A percentile compares a stretch with the other conserved stretches of the same genome.
phyloP scores from a whole-genome alignment of 352 stramenopile species.

The Chrysophaeum taylorii region DNA sequence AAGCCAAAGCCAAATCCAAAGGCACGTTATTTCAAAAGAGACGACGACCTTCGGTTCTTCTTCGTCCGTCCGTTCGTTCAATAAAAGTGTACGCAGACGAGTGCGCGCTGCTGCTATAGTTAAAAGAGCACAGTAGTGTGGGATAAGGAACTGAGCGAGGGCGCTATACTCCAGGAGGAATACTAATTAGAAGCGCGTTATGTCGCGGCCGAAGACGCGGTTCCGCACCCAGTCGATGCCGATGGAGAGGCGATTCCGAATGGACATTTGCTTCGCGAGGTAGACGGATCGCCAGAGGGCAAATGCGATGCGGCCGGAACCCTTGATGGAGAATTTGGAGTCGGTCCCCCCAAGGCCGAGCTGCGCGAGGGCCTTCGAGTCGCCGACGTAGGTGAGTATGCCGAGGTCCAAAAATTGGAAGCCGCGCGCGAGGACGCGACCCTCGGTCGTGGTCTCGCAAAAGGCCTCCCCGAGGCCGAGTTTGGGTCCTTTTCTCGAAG shows the following conservation, averaged over 20 bases:
- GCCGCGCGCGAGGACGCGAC: constrained; percentile 47
- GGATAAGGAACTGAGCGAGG: too few species aligned
- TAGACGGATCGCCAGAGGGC: constrained; percentile 39
- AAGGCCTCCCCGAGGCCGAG: constrained; percentile 22
- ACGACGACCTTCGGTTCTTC: too few species aligned
- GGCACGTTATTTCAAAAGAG: too few species aligned
- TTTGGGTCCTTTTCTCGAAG: constrained; percentile 33
- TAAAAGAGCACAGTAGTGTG: too few species aligned
- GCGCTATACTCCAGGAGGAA: too few species aligned
- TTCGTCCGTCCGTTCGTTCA: too few species aligned
- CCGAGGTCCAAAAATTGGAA: constrained; percentile 73
- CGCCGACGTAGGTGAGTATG: constrained; percentile 66
- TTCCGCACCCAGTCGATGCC: constrained; percentile 36
- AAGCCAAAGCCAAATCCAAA: too few species aligned
- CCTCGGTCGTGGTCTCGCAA: neutral
- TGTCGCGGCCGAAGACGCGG: constrained; percentile 33
- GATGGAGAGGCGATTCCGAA: constrained; percentile 35
- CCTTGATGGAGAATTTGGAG: constrained; percentile 39
- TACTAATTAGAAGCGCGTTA: constrained; percentile 17
- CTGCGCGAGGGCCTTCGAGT: constrained; percentile 57
- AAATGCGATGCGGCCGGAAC: constrained; percentile 47
- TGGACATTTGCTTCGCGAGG: constrained; percentile 38
- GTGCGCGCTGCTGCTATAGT: too few species aligned
- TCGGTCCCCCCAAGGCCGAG: constrained; percentile 25
- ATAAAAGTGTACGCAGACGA: too few species aligned